Evolutionary conservation across 2,329 filamentous ascomycete species (phyloP).

Genomic region (Diaporthe longicolla): DNA sequence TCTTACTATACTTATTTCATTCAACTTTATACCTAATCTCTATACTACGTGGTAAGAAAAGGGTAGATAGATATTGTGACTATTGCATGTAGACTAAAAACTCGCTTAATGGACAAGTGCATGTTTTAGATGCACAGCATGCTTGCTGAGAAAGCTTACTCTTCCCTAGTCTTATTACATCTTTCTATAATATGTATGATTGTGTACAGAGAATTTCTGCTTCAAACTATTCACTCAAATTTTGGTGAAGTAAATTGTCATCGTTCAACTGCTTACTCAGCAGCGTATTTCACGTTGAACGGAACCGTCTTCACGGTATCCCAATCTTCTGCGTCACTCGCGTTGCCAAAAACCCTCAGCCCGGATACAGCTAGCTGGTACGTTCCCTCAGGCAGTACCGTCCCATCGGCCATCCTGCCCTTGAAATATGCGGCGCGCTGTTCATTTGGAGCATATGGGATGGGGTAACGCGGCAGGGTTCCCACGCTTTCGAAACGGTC

Average conservation of each 20-base stretch:
- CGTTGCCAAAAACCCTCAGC: conserved; percentile 48
- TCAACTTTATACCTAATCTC: no score
- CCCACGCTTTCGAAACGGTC: conserved; percentile 13
- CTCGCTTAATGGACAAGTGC: not conserved
- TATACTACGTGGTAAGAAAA: not conserved
- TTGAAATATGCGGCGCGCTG: conserved; percentile 39
- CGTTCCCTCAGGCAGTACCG: conserved; percentile 44
- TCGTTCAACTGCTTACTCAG: not conserved
- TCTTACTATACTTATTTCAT: not conserved
- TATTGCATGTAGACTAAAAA: no score
- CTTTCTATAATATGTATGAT: no score
- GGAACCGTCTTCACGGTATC: conserved; percentile 38
- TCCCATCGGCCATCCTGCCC: conserved; percentile 44
- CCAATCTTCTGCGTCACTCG: conserved; percentile 45
- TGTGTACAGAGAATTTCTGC: not conserved
- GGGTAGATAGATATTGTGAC: not conserved
- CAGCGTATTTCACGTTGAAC: conserved; percentile 23
- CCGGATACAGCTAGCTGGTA: conserved; percentile 46
- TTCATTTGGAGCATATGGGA: conserved; percentile 9
- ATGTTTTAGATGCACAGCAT: not conserved
- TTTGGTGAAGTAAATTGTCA: not conserved
- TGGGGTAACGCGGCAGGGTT: conserved; percentile 1
- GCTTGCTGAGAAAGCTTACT: not conserved
- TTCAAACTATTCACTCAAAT: not conserved
- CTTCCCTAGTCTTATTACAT: not conserved